These are phyloP conservation scores for Penicillium dipodomyicola DNA, from an alignment of 495 filamentous ascomycete species.

Conservation along the genomic window DNA sequence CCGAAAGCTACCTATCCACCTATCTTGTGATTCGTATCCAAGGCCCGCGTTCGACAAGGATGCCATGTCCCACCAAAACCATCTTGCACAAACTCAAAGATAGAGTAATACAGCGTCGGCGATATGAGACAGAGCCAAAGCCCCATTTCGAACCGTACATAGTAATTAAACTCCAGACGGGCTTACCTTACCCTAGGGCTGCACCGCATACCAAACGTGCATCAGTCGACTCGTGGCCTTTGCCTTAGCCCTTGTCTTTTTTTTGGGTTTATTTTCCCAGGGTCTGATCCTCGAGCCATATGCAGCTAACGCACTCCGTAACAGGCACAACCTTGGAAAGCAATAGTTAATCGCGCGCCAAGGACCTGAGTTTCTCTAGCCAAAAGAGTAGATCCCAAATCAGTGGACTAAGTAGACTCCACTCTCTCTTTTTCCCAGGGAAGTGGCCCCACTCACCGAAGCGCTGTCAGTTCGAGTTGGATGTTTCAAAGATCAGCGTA, in stretches of 20 bases:
- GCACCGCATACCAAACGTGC: constrained; percentile 3
- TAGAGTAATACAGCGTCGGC: constrained; percentile 6
- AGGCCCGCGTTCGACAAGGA: neutral
- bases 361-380: constrained; percentile 6
- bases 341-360: constrained; percentile 22
- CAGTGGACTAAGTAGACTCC: neutral
- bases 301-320: neutral
- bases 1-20: neutral
- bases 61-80: neutral
- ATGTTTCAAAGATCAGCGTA: constrained; percentile 20
- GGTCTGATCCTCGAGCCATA: constrained; percentile 4
- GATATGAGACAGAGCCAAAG: neutral
- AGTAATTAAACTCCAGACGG: neutral
- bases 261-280: neutral
- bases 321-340: neutral
- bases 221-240: constrained; percentile 5
- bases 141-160: constrained; percentile 6
- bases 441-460: constrained; percentile 5
- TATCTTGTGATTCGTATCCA: neutral
- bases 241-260: neutral
- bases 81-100: neutral
- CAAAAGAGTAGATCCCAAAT: constrained; percentile 7
- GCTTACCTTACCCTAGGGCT: constrained; percentile 6
- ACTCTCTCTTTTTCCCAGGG: constrained; percentile 2
- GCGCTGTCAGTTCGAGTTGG: constrained; percentile 11